Conservation (phyloP, 495 filamentous ascomycete genomes). For the Trichoderma erinaceum region DNA sequence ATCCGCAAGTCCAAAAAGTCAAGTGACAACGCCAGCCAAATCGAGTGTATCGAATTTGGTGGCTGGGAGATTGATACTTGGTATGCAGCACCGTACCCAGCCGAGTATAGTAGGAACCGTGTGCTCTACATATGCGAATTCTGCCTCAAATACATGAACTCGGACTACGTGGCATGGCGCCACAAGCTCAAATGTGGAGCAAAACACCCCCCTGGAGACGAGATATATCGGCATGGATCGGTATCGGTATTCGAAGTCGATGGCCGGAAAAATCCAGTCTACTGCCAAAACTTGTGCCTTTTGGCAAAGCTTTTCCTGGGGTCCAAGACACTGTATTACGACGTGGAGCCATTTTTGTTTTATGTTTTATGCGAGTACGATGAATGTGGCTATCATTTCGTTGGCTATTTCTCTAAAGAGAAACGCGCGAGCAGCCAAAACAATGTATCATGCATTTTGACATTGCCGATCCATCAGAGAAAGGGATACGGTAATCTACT, state of each 20-base stretch:
- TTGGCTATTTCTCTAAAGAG: conserved; percentile 98
- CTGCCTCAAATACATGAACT: conserved; percentile 98
- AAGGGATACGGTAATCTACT: conserved; percentile 95
- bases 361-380: conserved; percentile 98
- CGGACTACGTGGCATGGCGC: conserved; percentile 93
- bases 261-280: conserved; percentile 91
- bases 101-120: conserved; percentile 93
- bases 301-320: conserved; percentile 94
- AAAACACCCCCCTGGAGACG: conserved; percentile 93
- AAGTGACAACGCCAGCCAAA: conserved; percentile 84
- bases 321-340: conserved; percentile 97
- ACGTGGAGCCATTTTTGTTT: conserved; percentile 96
- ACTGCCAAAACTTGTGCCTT: conserved; percentile 95
- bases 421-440: conserved; percentile 93
- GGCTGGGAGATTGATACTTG: conserved; percentile 97
- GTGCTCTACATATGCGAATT: conserved; percentile 98
- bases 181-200: conserved; percentile 97
- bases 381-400: conserved; percentile 90
- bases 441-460: conserved; percentile 96
- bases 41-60: conserved; percentile 97
- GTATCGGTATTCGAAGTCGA: conserved; percentile 97
- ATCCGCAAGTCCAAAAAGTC: conserved; percentile 55
- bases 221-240: conserved; percentile 92
- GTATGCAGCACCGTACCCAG: conserved; percentile 98
- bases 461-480: conserved; percentile 89